Evolutionary conservation across 2,329 filamentous ascomycete genomes (phyloP), one percentile per base, ranked within the genome.

Genomic region (Epichloe gansuensis): DNA sequence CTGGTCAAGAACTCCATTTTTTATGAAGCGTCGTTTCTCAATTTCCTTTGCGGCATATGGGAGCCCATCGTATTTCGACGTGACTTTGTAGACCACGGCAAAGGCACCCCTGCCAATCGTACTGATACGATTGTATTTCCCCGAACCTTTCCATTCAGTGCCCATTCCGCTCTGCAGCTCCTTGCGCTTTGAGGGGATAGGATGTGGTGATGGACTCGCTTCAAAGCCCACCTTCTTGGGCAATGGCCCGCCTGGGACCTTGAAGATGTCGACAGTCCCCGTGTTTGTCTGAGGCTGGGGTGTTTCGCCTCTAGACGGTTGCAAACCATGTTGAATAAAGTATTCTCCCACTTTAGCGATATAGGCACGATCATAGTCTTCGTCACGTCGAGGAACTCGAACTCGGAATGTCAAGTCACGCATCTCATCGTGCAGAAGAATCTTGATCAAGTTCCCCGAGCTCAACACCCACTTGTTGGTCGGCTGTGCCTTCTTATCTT

Each of bases 21-120:
- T 95, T 73, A 95, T 87, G 63, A 96, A 95, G 17, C 84, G 82
- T 50, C 87, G 81, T 70, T 96, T 97, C 67, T 96, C 89, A 4
- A 98, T 79, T 67, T 97, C 89, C 66, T 98, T 98, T 13, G 89
- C 90, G 4, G 93, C 93, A 61, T 86, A 94, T 0, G 91, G 81
- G 34, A 80, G 74, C 1, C 93, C 93, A 61, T 93, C 83, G 60
- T 81, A 86, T 68, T 89, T 94, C 17, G 85, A 84, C 1, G 91
- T 91, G 27, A 96, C 78, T 65, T 89, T 88, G 68, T 95, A 91
- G 2, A 98, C 93, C 0, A 84, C 88, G 4, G 93, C 93, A 71
- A 98, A 98, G 3, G 93, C 91, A 5, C 93, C 93, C 65, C 93
- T 93, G 44, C 93, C 93, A 56, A 98, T 85, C 47, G 81, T 75